A percentile compares a stretch with the other conserved stretches of the same genome.
Conservation (phyloP, 208 protist species). For the Crithidia mellificae region DNA sequence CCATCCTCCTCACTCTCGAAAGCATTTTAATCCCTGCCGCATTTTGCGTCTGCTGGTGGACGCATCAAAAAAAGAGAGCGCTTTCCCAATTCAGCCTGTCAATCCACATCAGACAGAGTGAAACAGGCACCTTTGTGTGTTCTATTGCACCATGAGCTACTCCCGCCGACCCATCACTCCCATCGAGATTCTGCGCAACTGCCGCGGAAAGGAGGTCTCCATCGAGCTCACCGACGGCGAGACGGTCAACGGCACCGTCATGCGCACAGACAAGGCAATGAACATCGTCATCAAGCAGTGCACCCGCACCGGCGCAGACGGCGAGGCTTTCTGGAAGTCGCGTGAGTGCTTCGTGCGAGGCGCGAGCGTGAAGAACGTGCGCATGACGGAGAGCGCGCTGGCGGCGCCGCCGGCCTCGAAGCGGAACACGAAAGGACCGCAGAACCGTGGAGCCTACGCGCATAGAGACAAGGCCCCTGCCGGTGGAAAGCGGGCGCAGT, state of each 20-base stretch:
- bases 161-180: constrained; percentile 48
- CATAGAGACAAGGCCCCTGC: constrained; percentile 14
- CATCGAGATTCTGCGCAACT: constrained; percentile 83
- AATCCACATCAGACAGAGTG: no score
- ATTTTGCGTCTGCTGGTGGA: no score
- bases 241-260: constrained; percentile 80
- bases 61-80: no score
- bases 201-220: constrained; percentile 74
- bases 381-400: constrained; percentile 72
- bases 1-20: no score
- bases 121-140: no score
- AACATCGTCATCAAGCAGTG: constrained; percentile 83
- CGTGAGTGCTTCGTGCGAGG: constrained; percentile 76
- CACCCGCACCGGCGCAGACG: constrained; percentile 63
- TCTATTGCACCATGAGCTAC: constrained; percentile 38
- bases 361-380: constrained; percentile 74
- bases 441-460: neutral
- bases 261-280: constrained; percentile 80
- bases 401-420: constrained; percentile 13
- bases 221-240: constrained; percentile 72
- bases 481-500: constrained; percentile 18
- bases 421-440: constrained; percentile 11
- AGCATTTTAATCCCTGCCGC: no score
- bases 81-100: no score
- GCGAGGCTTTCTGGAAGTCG: constrained; percentile 69